Evolutionary conservation across 257 asterid species (phyloP), one percentile per base, ranked within the genome.

Genomic region (Dorcoceras hygrometricum): DNA sequence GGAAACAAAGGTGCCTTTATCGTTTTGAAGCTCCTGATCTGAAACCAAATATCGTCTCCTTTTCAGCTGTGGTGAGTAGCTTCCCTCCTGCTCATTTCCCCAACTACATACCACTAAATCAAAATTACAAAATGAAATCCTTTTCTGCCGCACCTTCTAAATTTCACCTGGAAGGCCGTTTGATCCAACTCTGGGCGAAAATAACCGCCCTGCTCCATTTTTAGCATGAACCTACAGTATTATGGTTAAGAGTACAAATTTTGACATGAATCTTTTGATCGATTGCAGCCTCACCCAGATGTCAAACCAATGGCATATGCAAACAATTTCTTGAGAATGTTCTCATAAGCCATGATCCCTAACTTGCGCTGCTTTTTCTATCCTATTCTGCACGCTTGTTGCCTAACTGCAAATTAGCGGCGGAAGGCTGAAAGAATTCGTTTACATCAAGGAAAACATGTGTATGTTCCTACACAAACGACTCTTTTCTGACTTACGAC

Each of bases 1-100:
- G 98, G 98, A 62, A 94, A 94, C 88, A 91, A 94, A 70, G 99
- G 99, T 5, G 99, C 99, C 43, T 91, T 91, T 69, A 94, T 94
- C 96, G 90, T 4, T 94, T 94, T 51, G 99, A 84, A 81, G 93
- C 98, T 63, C 98, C 99, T 0, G 82, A 81, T 57, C 55, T 94
- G 84, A 89, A 86, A 82, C 99, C 99, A 71, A 86, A 87, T 32
- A 84, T 91, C 46, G 93, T 80, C 57, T 80, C 96, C 2, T 94
- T 89, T 85, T 79, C 99, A 65, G 92, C 99, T 53, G 98, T 91
- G 98, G 99, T 94, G 32, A 79, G 96, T 87, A 64, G 63, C 67
- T 77, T 71, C 66, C 68, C 65, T 68, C 63, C 60, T 56, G 46
- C 63, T 54, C 26, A 39, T 57, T 19, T n/a, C 32, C 20, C 51